Percentiles rank a stretch among this genome's conserved stretches.
phyloP scores from a whole-genome alignment of 1,284 basidiomycete genomes.

The Ceratobasidium sp. region DNA sequence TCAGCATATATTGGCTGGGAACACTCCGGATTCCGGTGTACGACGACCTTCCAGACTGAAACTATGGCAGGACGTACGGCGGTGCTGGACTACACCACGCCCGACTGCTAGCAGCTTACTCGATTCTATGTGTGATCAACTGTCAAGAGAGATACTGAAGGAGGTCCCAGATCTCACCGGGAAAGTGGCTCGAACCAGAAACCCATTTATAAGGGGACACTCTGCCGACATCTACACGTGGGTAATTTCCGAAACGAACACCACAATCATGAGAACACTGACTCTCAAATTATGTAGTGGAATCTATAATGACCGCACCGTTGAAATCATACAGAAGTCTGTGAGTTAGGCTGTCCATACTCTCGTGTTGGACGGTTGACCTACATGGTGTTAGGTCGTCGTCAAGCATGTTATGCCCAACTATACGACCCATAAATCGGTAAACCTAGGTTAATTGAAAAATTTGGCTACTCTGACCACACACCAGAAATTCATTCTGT shows the following conservation, averaged over 20 bases:
- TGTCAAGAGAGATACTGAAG: neutral
- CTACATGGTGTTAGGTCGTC: neutral
- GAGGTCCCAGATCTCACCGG: slow-evolving; percentile 8
- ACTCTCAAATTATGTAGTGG: neutral
- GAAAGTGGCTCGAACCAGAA: neutral
- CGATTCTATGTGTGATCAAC: neutral
- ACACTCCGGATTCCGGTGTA: slow-evolving; percentile 5
- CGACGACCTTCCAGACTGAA: neutral
- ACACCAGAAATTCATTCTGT: slow-evolving; percentile 11
- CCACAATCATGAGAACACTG: neutral
- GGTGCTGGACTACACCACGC: slow-evolving; percentile 12
- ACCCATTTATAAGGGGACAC: slow-evolving; percentile 9
- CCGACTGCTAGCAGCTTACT: neutral
- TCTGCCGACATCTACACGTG: slow-evolving; percentile 13
- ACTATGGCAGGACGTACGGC: slow-evolving; percentile 7
- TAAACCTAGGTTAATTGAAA: neutral
- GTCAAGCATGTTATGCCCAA: slow-evolving; percentile 5
- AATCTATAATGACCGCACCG: neutral
- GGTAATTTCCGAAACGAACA: no score
- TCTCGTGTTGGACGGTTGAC: neutral
- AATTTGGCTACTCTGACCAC: no score
- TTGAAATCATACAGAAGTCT: neutral
- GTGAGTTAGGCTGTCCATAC: neutral
- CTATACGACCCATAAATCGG: slow-evolving; percentile 7
- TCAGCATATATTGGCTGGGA: neutral